Evolutionary conservation across 176 grass and related monocot genomes (phyloP).

Genomic region (Lolium perenne): DNA sequence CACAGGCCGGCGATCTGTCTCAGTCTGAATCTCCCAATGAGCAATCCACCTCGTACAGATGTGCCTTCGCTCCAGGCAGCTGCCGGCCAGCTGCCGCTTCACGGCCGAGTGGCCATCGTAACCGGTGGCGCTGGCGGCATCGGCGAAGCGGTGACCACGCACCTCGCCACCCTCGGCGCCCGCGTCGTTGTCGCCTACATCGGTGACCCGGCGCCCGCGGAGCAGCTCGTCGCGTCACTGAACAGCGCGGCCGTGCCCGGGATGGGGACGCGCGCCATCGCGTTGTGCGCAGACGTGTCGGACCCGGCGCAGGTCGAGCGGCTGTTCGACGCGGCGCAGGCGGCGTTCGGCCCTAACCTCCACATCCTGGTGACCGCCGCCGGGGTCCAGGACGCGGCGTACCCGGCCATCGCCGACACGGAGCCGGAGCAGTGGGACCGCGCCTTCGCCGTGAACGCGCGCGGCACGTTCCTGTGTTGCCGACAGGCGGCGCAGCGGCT

Average conservation of each 20-base stretch:
- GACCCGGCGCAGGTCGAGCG: conserved; percentile 37
- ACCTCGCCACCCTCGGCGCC: conserved; percentile 56
- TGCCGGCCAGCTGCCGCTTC: conserved; percentile 36
- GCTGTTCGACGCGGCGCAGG: conserved; percentile 53
- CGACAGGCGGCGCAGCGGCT: conserved; percentile 52
- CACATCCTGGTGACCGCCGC: conserved; percentile 57
- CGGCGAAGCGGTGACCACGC: conserved; percentile 35
- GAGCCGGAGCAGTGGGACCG: conserved; percentile 40
- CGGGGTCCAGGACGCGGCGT: conserved; percentile 42
- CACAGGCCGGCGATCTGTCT: neutral
- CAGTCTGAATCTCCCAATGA: neutral
- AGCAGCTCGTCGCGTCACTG: conserved; percentile 30
- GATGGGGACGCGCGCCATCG: conserved; percentile 30
- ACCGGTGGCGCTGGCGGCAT: conserved; percentile 64
- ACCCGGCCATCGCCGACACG: conserved; percentile 52
- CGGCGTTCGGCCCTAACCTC: conserved; percentile 43
- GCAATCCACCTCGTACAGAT: neutral
- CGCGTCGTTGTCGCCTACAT: conserved; percentile 41
- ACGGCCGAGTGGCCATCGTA: conserved; percentile 46
- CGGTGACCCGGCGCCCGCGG: conserved; percentile 36
- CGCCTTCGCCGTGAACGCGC: conserved; percentile 51
- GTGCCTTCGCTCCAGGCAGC: neutral
- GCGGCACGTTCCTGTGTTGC: conserved; percentile 62
- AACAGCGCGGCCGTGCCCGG: neutral
- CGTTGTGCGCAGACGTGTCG: conserved; percentile 53